Percentiles rank a stretch among this genome's conserved stretches.
Conservation (phyloP, 805 yeast species). For the Starmerella davenportii region DNA sequence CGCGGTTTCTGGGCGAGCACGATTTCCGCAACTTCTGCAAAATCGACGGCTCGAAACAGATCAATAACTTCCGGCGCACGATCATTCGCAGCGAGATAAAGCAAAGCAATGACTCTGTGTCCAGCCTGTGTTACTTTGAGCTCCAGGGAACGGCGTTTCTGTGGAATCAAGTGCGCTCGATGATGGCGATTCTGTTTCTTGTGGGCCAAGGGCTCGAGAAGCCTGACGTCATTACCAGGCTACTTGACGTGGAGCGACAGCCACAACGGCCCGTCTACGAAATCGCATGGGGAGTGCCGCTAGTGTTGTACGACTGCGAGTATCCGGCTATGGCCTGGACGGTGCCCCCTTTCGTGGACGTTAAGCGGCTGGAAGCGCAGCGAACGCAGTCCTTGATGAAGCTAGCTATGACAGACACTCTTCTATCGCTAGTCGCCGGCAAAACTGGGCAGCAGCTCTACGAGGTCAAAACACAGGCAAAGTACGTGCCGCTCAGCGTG, state of each 20-base stretch:
- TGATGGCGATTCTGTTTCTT: constrained; percentile 66
- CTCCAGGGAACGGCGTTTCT: constrained; percentile 75
- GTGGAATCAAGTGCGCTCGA: constrained; percentile 96
- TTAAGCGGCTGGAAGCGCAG: constrained; percentile 16
- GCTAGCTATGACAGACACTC: constrained; percentile 32
- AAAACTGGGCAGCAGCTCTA: neutral
- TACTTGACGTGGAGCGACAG: constrained; percentile 37
- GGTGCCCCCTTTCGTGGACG: neutral
- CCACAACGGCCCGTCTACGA: constrained; percentile 65
- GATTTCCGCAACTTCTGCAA: constrained; percentile 93
- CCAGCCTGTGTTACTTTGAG: constrained; percentile 43
- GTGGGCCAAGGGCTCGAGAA: constrained; percentile 64
- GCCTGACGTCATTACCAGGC: constrained; percentile 36
- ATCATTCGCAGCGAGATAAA: constrained; percentile 38
- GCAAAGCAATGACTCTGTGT: constrained; percentile 17
- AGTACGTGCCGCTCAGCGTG: constrained; percentile 38
- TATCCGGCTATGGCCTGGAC: constrained; percentile 57
- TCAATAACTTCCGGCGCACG: constrained; percentile 54
- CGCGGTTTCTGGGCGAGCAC: constrained; percentile 47
- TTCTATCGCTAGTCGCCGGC: constrained; percentile 25
- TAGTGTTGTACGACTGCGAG: constrained; percentile 70
- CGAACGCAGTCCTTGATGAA: constrained; percentile 41
- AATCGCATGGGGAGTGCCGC: constrained; percentile 80
- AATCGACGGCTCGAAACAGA: constrained; percentile 84
- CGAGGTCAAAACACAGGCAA: constrained; percentile 33